These are phyloP conservation scores for Agrocybe pediades DNA, from an alignment of 768 basidiomycete species.

Conservation along the genomic window DNA sequence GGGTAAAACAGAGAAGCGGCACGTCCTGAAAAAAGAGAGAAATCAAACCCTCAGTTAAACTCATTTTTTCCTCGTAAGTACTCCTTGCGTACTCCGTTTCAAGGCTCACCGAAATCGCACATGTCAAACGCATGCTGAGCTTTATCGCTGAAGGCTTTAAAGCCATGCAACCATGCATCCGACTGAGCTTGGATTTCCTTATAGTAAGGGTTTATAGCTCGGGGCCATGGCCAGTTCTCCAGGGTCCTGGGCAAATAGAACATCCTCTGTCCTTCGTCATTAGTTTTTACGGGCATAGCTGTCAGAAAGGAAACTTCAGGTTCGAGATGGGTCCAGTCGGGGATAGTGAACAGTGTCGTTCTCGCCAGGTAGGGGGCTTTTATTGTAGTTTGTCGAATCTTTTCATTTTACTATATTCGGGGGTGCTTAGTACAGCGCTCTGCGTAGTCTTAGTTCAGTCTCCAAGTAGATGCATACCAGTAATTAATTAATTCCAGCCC, in stretches of 20 bases:
- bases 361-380: not conserved
- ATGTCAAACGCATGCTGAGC: conserved; percentile 40
- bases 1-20: conserved; percentile 40
- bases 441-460: not conserved
- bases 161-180: conserved; percentile 36
- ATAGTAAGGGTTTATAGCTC: conserved; percentile 40
- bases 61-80: not conserved
- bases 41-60: not conserved
- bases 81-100: no score
- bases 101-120: conserved; percentile 42
- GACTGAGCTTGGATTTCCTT: conserved; percentile 33
- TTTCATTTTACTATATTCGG: not conserved
- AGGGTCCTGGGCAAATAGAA: conserved; percentile 40
- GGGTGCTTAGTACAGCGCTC: not conserved
- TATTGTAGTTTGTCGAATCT: not conserved
- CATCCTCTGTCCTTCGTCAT: not conserved
- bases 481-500: no score
- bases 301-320: no score
- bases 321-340: no score
- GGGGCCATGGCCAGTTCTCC: conserved; percentile 42
- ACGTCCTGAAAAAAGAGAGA: not conserved
- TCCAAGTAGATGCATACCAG: not conserved
- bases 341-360: no score
- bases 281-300: not conserved
- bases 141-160: conserved; percentile 33